Base-by-base conservation (phyloP, 371 early-diverging fungal species). In the Circinella umbellata region DNA sequence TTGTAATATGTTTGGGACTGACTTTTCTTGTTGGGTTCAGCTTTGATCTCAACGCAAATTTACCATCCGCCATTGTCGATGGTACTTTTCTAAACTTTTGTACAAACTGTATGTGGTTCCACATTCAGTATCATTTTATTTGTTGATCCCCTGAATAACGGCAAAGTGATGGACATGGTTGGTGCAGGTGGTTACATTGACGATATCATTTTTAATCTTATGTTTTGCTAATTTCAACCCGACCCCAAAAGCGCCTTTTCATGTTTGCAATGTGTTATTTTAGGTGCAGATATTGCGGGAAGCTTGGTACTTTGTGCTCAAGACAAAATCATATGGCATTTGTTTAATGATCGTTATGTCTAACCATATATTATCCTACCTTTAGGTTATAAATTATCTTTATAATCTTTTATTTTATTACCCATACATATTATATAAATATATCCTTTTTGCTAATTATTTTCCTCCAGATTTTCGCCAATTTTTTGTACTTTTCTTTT, bases 21-120 rank as follows among this genome's bases (percentile, higher is more conserved):
- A 42, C 57, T 34, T 71, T 74, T 34, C 54, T 77, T 36, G 61
- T 77, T 54, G 73, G 71, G 0, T 70, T 77, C 62, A 67, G 68
- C 34, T 67, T 69, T 65, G 27, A 64, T 63, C 69, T 76, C 37
- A n/a, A 27, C 9, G 42, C 63, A 36, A 27, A 68, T 67, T 37
- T 80, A 59, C 39, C 66, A 11, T 67, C 71, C 3, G 53, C 87
- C 7, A 71, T 86, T 64, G 66, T 67, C 14, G n/a, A 69, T 84
- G 74, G 65, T 80, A 10, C 34, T 77, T 15, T 80, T 83, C 74
- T 80, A 77, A 51, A 77, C 68, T 67, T 85, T 75, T 73, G 77
- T 80, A 14, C 82, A 84, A 64, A 76, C 61, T 61, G 69, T 61
- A 10, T 66, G 76, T 54, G 79, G 84, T n/a, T 64, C 78, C 4